Evolutionary conservation across 2,329 filamentous ascomycete species (phyloP).

Genomic region (Sarocladiaceae sp.): DNA sequence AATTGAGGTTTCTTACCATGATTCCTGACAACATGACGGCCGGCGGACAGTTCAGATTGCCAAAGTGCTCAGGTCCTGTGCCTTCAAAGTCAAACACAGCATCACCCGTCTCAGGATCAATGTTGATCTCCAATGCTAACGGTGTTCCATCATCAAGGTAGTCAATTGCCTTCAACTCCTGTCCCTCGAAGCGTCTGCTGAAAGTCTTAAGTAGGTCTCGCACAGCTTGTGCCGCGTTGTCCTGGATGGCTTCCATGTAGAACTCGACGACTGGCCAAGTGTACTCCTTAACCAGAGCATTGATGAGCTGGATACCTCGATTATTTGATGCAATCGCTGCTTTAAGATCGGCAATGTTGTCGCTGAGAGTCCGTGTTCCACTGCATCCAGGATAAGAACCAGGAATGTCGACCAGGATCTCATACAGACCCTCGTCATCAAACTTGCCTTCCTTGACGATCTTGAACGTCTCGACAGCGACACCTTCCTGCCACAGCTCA

Average conservation of each 20-base stretch:
- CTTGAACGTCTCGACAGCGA: slow-evolving; percentile 43
- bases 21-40: slow-evolving; percentile 52
- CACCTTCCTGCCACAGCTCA: slow-evolving; percentile 55
- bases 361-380: slow-evolving; percentile 65
- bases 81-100: slow-evolving; percentile 57
- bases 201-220: slow-evolving; percentile 69
- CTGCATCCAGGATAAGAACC: slow-evolving; percentile 30
- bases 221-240: slow-evolving; percentile 74
- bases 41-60: slow-evolving; percentile 29
- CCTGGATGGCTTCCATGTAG: slow-evolving; percentile 80
- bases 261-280: slow-evolving; percentile 73
- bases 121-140: slow-evolving; percentile 70
- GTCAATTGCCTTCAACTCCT: slow-evolving; percentile 25
- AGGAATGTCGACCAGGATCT: slow-evolving; percentile 44
- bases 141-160: slow-evolving; percentile 87
- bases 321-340: slow-evolving; percentile 83
- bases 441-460: slow-evolving; percentile 22
- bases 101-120: slow-evolving; percentile 68
- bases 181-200: slow-evolving; percentile 25
- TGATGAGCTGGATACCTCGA: slow-evolving; percentile 76
- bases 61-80: slow-evolving; percentile 25
- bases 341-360: slow-evolving; percentile 84
- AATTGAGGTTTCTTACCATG: slow-evolving; percentile 37
- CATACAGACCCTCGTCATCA: slow-evolving; percentile 50
- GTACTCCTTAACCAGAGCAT: slow-evolving; percentile 71